A percentile compares a stretch with the other conserved stretches of the same genome.
These are phyloP conservation scores for Iris macrosiphon DNA, from an alignment of 106 monocot genomes.

Conservation along the genomic window DNA sequence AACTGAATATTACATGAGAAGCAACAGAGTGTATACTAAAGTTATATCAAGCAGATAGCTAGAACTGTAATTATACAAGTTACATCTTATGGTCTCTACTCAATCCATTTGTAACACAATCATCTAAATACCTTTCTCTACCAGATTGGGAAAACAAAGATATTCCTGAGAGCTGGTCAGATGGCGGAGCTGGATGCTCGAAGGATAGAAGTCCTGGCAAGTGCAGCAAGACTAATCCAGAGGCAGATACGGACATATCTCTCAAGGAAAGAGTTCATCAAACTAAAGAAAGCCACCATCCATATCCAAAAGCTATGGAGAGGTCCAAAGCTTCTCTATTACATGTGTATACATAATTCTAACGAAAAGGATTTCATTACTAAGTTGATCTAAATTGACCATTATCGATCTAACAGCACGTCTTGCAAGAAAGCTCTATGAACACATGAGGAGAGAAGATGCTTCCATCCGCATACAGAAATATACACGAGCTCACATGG, in stretches of 20 bases:
- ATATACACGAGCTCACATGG: constrained; percentile 44
- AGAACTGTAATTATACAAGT: too few relatives aligned
- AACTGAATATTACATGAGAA: too few relatives aligned
- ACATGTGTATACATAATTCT: background rate
- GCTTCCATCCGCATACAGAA: constrained; percentile 93
- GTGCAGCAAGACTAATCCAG: constrained; percentile 73
- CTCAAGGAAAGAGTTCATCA: constrained; percentile 68
- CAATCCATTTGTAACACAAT: background rate
- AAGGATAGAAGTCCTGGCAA: constrained; percentile 86
- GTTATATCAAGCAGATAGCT: too few relatives aligned
- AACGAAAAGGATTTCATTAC: background rate
- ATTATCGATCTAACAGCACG: constrained; percentile 32
- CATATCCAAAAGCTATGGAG: constrained; percentile 71
- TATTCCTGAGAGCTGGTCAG: constrained; percentile 98
- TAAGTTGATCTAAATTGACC: background rate
- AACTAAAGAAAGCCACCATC: constrained; percentile 43
- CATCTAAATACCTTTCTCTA: background rate
- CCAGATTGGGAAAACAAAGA: constrained; percentile 97
- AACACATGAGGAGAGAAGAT: constrained; percentile 70
- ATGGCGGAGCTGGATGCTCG: constrained; percentile 99
- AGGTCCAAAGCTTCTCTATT: constrained; percentile 40
- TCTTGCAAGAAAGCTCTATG: constrained; percentile 62
- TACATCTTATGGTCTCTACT: too few relatives aligned
- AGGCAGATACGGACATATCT: constrained; percentile 86
- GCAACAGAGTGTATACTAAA: too few relatives aligned